Base-by-base conservation (phyloP, 306 rosid genomes). In the Alnus glutinosa region DNA sequence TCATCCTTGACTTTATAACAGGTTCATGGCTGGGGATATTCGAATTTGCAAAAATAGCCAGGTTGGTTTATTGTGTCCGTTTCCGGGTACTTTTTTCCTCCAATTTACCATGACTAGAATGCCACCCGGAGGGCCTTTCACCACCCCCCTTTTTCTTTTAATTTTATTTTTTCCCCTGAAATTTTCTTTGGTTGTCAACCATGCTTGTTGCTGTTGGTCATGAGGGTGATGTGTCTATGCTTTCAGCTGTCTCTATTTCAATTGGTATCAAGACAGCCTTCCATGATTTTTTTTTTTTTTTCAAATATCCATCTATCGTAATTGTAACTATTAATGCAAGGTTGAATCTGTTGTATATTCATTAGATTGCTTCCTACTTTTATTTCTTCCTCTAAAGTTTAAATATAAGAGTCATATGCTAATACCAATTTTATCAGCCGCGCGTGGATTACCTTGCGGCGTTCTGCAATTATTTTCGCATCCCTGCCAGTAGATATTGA, bases 31-130 rank as follows among this genome's bases (percentile, higher is more conserved):
- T 23, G 67, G 10, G 44, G 6, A 5, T 48, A 3, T 30, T 50
- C 61, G 82, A 59, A 16, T 28, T 75, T 71, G 75, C 70, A 32
- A 57, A 70, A 74, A 37, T 51, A 51, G 62, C 51, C 67, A 58
- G 80, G 58, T 78, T 58, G 75, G 77, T 58, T 28, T 78, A 18
- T 48, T 2, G 54, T 59, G 77, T 70, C 80, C 80, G 68, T 68
- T 70, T 51, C 68, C 64, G 39, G 78, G 73, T 75, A 14, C 78
- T 73, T 49, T 75, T 63, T 71, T 54, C 9, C 73, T 77, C 84
- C 49, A 71, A 66, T 74, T 81, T 74, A 42, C 70, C 54, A 55
- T 76, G 70, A 69, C 77, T 77, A 77, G 78, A 63, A 61, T 50
- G 79, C 82, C 18, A 55, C 79, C 36, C n/a, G 30, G 64, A 42